Evolutionary conservation across 2,329 filamentous ascomycete species (phyloP).

Genomic region (Colletotrichum liriopes): DNA sequence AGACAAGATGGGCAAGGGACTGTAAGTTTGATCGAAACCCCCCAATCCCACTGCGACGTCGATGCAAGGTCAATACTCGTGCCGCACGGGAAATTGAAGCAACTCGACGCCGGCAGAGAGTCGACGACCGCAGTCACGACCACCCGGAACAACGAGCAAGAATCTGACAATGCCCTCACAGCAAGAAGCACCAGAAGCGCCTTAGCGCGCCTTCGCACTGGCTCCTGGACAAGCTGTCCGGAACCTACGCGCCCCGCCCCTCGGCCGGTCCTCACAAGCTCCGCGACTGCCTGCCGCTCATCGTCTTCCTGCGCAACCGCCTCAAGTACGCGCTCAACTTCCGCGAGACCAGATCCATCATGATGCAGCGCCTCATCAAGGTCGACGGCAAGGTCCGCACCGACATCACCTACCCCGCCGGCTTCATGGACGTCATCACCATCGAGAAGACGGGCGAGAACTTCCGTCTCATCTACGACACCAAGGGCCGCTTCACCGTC

Average conservation of each 20-base stretch:
- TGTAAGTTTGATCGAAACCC: slow-evolving; percentile 59
- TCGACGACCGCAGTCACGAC: neutral
- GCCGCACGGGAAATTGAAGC: neutral
- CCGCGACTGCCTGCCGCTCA: slow-evolving; percentile 97
- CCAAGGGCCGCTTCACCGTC: slow-evolving; percentile 99
- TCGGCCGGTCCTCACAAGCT: slow-evolving; percentile 97
- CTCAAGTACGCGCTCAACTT: slow-evolving; percentile 99
- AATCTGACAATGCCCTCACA: slow-evolving; percentile 60
- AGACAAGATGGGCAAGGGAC: slow-evolving; percentile 77
- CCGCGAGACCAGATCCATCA: slow-evolving; percentile 96
- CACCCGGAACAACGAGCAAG: slow-evolving; percentile 35
- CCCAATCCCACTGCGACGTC: neutral
- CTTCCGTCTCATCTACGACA: slow-evolving; percentile 99
- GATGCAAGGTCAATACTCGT: neutral
- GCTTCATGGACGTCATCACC: slow-evolving; percentile 99
- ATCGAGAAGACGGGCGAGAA: slow-evolving; percentile 99
- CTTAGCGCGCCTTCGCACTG: slow-evolving; percentile 99
- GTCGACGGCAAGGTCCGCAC: slow-evolving; percentile 99
- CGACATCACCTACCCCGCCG: slow-evolving; percentile 96
- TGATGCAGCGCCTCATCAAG: slow-evolving; percentile 99
- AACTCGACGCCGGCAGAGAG: neutral
- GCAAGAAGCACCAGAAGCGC: slow-evolving; percentile 99
- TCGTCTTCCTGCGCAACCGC: slow-evolving; percentile 97
- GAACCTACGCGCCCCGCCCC: slow-evolving; percentile 82
- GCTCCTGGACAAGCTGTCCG: slow-evolving; percentile 99